A percentile compares a stretch with the other conserved stretches of the same genome.
Conservation (phyloP, 1,139 yeast genomes). For the Pichia sp. region DNA sequence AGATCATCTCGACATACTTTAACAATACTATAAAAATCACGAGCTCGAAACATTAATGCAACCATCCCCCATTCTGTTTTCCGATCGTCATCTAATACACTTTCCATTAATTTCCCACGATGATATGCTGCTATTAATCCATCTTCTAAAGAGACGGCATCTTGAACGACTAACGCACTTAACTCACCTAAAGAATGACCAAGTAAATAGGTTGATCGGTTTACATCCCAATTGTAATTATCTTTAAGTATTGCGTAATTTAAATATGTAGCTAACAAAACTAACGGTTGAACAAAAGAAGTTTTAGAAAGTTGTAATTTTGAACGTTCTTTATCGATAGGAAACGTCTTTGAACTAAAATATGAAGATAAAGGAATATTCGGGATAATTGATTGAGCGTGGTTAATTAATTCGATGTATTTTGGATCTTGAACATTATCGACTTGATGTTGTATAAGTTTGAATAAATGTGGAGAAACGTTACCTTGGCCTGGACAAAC, state of each 20-base stretch:
- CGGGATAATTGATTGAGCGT: conserved; percentile 9
- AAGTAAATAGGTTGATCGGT: conserved; percentile 23
- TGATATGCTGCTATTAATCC: conserved; percentile 25
- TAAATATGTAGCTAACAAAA: conserved; percentile 27
- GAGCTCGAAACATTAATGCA: conserved; percentile 27
- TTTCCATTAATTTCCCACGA: conserved; percentile 32
- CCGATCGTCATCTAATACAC: conserved; percentile 5
- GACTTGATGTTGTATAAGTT: conserved; percentile 13
- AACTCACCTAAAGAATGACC: conserved; percentile 36
- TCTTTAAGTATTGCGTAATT: conserved; percentile 20
- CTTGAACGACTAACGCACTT: conserved; percentile 27
- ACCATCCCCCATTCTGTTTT: conserved; percentile 26
- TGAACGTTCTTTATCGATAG: neutral
- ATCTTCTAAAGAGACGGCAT: conserved; percentile 22
- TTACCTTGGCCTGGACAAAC: conserved; percentile 20
- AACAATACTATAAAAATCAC: conserved; percentile 20
- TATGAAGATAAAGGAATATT: conserved; percentile 7
- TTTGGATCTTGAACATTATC: neutral
- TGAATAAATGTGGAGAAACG: conserved; percentile 13
- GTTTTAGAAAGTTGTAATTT: conserved; percentile 22
- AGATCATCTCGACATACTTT: conserved; percentile 15
- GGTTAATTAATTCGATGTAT: conserved; percentile 1
- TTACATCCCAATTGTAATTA: conserved; percentile 20
- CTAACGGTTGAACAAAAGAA: conserved; percentile 32
- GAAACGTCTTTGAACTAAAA: conserved; percentile 6